Evolutionary conservation across 2,329 filamentous ascomycete genomes (phyloP).

Genomic region (Scedosporium minutisporum): DNA sequence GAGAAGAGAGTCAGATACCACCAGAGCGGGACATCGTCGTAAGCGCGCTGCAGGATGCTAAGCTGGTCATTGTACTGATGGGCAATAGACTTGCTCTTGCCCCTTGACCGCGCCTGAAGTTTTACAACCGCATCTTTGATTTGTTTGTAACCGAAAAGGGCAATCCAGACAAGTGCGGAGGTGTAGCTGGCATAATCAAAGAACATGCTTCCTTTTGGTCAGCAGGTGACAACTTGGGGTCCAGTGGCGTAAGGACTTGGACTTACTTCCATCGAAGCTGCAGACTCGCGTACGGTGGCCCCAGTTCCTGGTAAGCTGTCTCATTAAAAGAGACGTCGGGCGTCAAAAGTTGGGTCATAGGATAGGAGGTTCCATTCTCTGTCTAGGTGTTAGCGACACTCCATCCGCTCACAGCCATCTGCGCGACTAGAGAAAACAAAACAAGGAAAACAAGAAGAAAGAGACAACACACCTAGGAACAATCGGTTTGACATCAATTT

Average conservation of each 20-base stretch:
- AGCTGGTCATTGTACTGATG: slow-evolving; percentile 48
- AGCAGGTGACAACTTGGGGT: background rate
- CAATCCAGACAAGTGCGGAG: slow-evolving; percentile 49
- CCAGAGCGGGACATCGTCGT: slow-evolving; percentile 48
- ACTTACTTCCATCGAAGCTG: slow-evolving; percentile 41
- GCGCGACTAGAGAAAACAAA: background rate
- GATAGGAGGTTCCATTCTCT: slow-evolving; percentile 29
- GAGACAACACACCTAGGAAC: background rate
- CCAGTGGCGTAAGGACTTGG: slow-evolving; percentile 3
- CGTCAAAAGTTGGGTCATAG: slow-evolving; percentile 22
- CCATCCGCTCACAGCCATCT: background rate
- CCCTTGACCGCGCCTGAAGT: slow-evolving; percentile 25
- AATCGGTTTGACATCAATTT: slow-evolving; percentile 38
- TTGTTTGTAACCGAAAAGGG: slow-evolving; percentile 41
- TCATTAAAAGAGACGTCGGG: slow-evolving; percentile 32
- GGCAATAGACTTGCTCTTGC: slow-evolving; percentile 28
- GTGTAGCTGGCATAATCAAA: slow-evolving; percentile 52
- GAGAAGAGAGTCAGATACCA: slow-evolving; percentile 46
- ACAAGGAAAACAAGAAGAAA: background rate
- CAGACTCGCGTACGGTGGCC: slow-evolving; percentile 46
- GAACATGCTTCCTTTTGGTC: slow-evolving; percentile 30
- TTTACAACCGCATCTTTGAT: slow-evolving; percentile 35
- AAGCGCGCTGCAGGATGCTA: slow-evolving; percentile 47
- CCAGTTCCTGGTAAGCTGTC: slow-evolving; percentile 35
- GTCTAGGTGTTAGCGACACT: background rate